These are phyloP conservation scores for Leccinellum luteum DNA, from an alignment of 768 basidiomycete species.

Conservation along the genomic window DNA sequence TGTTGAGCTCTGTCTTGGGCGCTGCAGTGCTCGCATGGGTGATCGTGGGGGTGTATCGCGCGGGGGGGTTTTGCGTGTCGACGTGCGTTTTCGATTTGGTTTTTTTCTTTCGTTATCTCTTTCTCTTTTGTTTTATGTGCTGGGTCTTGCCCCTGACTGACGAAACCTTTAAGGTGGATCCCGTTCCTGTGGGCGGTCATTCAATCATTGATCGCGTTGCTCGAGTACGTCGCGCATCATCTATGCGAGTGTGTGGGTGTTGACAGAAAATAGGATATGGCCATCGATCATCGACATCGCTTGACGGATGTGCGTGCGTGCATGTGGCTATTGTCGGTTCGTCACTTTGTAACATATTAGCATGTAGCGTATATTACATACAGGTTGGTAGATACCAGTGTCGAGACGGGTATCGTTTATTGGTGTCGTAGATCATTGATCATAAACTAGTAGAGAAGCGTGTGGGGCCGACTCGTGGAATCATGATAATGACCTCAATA, in stretches of 20 bases:
- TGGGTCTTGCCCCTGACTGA: not conserved
- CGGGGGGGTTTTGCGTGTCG: not conserved
- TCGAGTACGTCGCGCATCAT: conserved; percentile 30
- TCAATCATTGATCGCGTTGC: conserved; percentile 38
- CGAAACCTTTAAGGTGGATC: conserved; percentile 28
- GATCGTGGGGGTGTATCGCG: not conserved
- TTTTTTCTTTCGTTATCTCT: not conserved
- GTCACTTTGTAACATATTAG: not conserved
- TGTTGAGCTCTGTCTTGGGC: conserved; percentile 35
- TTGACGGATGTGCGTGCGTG: conserved; percentile 6
- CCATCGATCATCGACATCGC: conserved; percentile 43
- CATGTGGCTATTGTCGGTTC: too few species aligned
- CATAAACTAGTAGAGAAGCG: too few species aligned
- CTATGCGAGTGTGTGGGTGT: not conserved
- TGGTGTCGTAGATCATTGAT: too few species aligned
- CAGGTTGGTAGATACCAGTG: too few species aligned
- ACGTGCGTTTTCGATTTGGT: not conserved
- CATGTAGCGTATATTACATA: too few species aligned
- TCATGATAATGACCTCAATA: too few species aligned
- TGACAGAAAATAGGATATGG: conserved; percentile 36
- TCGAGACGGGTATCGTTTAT: too few species aligned
- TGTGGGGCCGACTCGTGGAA: too few species aligned
- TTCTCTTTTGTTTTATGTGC: not conserved
- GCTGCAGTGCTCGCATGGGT: not conserved
- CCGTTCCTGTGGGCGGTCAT: conserved; percentile 43